phyloP scores from a whole-genome alignment of 1,139 yeast species.

The Yamadazyma pseudoaaseri region DNA sequence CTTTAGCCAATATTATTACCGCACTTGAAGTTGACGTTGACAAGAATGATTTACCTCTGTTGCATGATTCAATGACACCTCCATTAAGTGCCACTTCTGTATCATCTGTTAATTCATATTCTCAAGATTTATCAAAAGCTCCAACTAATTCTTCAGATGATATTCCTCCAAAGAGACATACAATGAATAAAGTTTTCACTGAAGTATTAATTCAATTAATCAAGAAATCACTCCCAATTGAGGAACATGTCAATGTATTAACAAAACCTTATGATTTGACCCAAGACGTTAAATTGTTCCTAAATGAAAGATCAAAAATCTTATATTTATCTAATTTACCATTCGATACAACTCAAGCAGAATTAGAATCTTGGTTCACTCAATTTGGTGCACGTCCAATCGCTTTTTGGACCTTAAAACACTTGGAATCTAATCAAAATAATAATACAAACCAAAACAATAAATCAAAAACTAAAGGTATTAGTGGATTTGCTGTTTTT shows the following conservation, averaged over 20 bases:
- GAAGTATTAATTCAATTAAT: slow-evolving; percentile 51
- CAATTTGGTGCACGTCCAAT: slow-evolving; percentile 84
- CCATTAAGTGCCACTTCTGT: slow-evolving; percentile 3
- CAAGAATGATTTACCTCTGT: slow-evolving; percentile 1
- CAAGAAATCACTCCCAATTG: slow-evolving; percentile 52
- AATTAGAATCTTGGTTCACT: slow-evolving; percentile 87
- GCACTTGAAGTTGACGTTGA: slow-evolving; percentile 56
- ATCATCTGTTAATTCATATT: neutral
- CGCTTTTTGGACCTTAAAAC: slow-evolving; percentile 84
- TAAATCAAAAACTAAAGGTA: slow-evolving; percentile 22
- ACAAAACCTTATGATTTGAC: slow-evolving; percentile 73
- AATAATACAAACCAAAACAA: slow-evolving; percentile 5
- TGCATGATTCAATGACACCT: slow-evolving; percentile 2
- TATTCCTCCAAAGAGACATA: neutral
- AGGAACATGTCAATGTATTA: slow-evolving; percentile 55
- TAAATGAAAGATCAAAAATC: slow-evolving; percentile 74
- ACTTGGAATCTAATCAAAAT: slow-evolving; percentile 37
- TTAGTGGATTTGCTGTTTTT: slow-evolving; percentile 83
- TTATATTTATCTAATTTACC: slow-evolving; percentile 77
- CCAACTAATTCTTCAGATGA: slow-evolving; percentile 4
- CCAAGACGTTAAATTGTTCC: slow-evolving; percentile 67
- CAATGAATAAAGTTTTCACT: slow-evolving; percentile 24
- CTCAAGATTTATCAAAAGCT: slow-evolving; percentile 7
- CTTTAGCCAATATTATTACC: slow-evolving; percentile 52
- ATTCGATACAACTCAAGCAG: slow-evolving; percentile 84